These are phyloP conservation scores for Austroboletus niveus DNA, from an alignment of 1,284 basidiomycete species.

Conservation along the genomic window DNA sequence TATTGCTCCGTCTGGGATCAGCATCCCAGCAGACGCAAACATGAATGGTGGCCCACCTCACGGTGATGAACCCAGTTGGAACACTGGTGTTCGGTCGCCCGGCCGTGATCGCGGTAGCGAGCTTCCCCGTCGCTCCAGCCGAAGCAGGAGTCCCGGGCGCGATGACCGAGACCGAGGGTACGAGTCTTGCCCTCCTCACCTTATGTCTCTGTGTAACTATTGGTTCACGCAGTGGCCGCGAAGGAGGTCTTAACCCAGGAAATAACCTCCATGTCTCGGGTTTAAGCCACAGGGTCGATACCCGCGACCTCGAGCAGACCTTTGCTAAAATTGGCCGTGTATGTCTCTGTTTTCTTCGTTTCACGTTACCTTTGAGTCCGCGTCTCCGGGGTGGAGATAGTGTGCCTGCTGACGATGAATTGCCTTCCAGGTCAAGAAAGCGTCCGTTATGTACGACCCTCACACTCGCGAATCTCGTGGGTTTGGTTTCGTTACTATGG, in stretches of 20 bases:
- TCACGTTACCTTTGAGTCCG: background rate
- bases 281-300: conserved; percentile 77
- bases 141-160: conserved; percentile 64
- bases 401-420: conserved; percentile 7
- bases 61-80: conserved; percentile 46
- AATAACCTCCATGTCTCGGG: conserved; percentile 97
- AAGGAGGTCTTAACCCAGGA: conserved; percentile 72
- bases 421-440: conserved; percentile 69
- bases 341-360: conserved; percentile 32
- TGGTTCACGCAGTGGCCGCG: conserved; percentile 17
- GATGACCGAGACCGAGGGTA: conserved; percentile 49
- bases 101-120: conserved; percentile 46
- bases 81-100: conserved; percentile 46
- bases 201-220: conserved; percentile 1
- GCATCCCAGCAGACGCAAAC: conserved; percentile 62
- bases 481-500: conserved; percentile 98
- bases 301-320: conserved; percentile 81
- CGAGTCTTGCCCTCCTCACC: conserved; percentile 24
- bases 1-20: conserved; percentile 66
- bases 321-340: conserved; percentile 92
- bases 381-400: background rate
- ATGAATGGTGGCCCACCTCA: conserved; percentile 43
- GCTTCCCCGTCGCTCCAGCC: conserved; percentile 59
- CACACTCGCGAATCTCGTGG: conserved; percentile 95
- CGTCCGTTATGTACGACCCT: conserved; percentile 95